Percentiles rank a stretch among this genome's conserved stretches.
Evolutionary conservation across 768 basidiomycete species (phyloP).

Genomic region (Termitomyces sp.): DNA sequence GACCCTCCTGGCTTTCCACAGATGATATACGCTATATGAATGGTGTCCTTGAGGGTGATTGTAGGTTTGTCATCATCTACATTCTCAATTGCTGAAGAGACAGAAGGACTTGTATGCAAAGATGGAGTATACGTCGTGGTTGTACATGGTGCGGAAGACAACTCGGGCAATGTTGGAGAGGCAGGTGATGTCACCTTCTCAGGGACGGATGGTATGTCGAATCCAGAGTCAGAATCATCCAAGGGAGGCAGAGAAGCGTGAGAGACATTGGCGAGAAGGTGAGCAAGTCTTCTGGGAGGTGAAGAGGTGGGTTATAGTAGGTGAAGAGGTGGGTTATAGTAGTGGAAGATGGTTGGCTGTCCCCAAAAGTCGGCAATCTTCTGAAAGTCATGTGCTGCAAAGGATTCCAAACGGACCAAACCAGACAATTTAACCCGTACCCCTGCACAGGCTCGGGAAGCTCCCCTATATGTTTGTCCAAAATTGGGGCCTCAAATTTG

Average conservation of each 20-base stretch:
- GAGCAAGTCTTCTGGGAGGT: constrained; percentile 32
- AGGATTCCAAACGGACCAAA: too few species aligned
- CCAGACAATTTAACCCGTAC: too few species aligned
- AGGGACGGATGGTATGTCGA: constrained; percentile 16
- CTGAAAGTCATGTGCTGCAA: too few species aligned
- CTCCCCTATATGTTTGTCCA: too few species aligned
- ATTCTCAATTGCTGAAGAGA: constrained; percentile 1
- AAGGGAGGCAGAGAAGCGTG: constrained; percentile 18
- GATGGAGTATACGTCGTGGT: neutral
- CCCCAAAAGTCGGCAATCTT: too few species aligned
- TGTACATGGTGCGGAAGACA: neutral
- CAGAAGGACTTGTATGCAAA: neutral
- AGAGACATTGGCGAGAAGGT: constrained; percentile 32
- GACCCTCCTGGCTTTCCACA: constrained; percentile 45
- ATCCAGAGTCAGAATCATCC: constrained; percentile 18
- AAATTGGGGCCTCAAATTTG: too few species aligned
- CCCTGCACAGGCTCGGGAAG: too few species aligned
- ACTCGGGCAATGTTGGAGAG: constrained; percentile 3
- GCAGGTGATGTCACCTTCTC: constrained; percentile 6
- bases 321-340: constrained; percentile 35
- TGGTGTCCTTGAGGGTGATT: constrained; percentile 42
- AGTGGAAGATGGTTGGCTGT: constrained; percentile 12
- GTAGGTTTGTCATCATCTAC: constrained; percentile 13
- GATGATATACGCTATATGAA: constrained; percentile 46
- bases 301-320: constrained; percentile 34